A percentile compares a stretch with the other conserved stretches of the same genome.
Evolutionary conservation across 805 yeast species (phyloP).

Genomic region (Myxozyma neotropica): DNA sequence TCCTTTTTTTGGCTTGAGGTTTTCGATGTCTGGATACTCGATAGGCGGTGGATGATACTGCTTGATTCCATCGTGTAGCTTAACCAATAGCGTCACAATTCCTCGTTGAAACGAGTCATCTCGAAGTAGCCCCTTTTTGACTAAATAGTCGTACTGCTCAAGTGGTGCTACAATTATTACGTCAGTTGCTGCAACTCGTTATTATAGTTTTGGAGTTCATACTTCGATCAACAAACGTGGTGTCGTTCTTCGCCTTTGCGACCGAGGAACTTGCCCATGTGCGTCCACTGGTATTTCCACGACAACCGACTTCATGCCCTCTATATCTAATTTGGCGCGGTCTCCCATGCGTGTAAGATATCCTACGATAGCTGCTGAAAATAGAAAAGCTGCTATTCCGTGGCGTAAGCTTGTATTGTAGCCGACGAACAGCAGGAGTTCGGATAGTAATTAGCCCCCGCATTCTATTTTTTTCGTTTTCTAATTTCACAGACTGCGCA

Average conservation of each 20-base stretch:
- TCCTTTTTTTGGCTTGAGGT: conserved; percentile 55
- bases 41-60: conserved; percentile 66
- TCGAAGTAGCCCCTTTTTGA: conserved; percentile 41
- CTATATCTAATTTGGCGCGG: not conserved
- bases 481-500: not conserved
- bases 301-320: not conserved
- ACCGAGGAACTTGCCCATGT: conserved; percentile 5
- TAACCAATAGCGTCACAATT: conserved; percentile 63
- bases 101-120: conserved; percentile 82
- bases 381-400: not conserved
- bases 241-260: conserved; percentile 1
- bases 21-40: conserved; percentile 53
- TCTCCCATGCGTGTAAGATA: not conserved
- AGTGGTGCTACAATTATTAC: conserved; percentile 22
- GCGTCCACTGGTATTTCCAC: not conserved
- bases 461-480: not conserved
- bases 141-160: conserved; percentile 34
- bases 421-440: conserved; percentile 4
- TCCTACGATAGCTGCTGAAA: not conserved
- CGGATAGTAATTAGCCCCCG: conserved; percentile 12
- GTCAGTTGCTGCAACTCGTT: no score
- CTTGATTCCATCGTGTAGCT: conserved; percentile 57
- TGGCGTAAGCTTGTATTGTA: not conserved
- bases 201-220: not conserved
- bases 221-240: conserved; percentile 14